A percentile compares a stretch with the other conserved stretches of the same genome.
phyloP scores from a whole-genome alignment of 164 flowering plant genomes.

The Litsea cubeba region DNA sequence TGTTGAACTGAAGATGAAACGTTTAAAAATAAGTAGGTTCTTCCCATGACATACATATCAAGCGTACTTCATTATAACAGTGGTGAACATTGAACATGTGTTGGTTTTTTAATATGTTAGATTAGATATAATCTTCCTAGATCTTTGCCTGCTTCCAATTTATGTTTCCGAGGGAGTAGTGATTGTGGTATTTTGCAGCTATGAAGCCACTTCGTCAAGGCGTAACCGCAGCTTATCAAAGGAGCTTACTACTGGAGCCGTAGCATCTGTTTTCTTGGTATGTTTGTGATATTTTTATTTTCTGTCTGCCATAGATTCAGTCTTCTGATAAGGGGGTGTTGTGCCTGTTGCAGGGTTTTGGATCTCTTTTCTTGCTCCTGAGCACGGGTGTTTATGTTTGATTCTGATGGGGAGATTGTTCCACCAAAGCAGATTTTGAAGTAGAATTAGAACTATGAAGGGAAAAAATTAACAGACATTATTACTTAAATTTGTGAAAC shows the following conservation, averaged over 20 bases:
- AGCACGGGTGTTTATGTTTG: slow-evolving; percentile 34
- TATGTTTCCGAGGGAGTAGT: too few relatives aligned
- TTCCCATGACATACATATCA: too few relatives aligned
- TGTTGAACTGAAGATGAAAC: too few relatives aligned
- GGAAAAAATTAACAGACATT: neutral
- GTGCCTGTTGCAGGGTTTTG: slow-evolving; percentile 30
- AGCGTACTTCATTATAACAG: too few relatives aligned
- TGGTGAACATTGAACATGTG: too few relatives aligned
- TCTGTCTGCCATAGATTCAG: neutral
- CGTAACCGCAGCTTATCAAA: slow-evolving; percentile 59
- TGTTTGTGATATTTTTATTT: neutral
- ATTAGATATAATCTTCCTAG: too few relatives aligned
- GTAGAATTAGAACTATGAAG: neutral
- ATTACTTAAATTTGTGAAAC: neutral
- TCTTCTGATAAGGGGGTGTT: neutral
- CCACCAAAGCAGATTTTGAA: neutral
- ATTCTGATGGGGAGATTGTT: slow-evolving; percentile 5
- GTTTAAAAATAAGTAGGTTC: too few relatives aligned
- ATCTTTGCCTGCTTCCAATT: too few relatives aligned
- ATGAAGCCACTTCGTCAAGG: slow-evolving; percentile 82
- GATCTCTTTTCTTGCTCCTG: slow-evolving; percentile 32
- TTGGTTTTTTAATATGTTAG: too few relatives aligned
- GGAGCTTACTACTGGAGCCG: slow-evolving; percentile 71
- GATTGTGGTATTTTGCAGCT: slow-evolving; percentile 39
- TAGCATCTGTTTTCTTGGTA: slow-evolving; percentile 93